Evolutionary conservation across 1,284 basidiomycete species (phyloP), one percentile per base, ranked within the genome.

Genomic region (Coniferiporia weirii): DNA sequence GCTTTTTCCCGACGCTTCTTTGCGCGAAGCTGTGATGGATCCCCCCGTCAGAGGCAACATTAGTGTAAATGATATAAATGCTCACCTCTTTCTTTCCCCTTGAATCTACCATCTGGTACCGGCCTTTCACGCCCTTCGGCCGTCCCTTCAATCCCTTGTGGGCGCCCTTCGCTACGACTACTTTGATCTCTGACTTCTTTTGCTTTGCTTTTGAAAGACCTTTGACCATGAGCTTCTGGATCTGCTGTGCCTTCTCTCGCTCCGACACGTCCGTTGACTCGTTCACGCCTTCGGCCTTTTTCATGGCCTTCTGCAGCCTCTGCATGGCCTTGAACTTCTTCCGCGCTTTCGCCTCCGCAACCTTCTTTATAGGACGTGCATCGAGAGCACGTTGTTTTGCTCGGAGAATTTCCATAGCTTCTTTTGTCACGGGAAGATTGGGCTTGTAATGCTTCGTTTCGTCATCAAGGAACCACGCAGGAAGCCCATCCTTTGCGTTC

Each of bases 321-420:
- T 93, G 89, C 19, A 84, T 81, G 3, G 94, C 92, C 74, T 90
- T 93, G 72, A 92, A 76, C 79, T 99, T 99, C 77, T 99, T 99
- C 63, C 97, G 83, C 40, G 93, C 95, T 75, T 99, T 99, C 47
- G 97, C 97, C 76, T 99, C 97, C 17, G 96, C 97, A 10, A 99
- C 82, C 79, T 99, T 99, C 78, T 98, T 99, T 76, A 99, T 99
- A 15, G 97, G 97, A 12, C 97, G 85, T 1, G 96, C 95, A 70
- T 99, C 95, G 50, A 99, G 79, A 4, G 94, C 93, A 22, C 95
- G 88, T 75, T 97, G 93, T 70, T 90, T 93, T 15, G 91, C 93
- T 38, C 92, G 86, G 40, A 99, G 80, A 3, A 87, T 89, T 56
- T 81, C 81, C 58, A 99, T 79, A 4, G 97, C 97, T 72, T 99